Evolutionary conservation across 768 basidiomycete genomes (phyloP).

Genomic region (Udeniomyces megalosporus): DNA sequence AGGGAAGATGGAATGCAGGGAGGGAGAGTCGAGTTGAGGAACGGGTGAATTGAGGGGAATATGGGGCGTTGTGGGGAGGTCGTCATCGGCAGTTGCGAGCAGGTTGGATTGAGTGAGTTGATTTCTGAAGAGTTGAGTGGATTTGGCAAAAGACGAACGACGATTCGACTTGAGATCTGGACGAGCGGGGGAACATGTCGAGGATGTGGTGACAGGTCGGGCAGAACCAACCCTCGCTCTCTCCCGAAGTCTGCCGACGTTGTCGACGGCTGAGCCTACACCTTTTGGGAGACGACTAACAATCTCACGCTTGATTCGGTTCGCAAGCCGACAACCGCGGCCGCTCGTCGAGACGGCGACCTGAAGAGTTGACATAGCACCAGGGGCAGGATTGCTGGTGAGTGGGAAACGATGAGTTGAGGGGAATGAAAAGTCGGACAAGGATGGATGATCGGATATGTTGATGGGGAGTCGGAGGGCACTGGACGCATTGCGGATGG

Average conservation of each 20-base stretch:
- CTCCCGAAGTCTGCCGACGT: slow-evolving; percentile 51
- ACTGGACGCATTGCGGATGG: slow-evolving; percentile 43
- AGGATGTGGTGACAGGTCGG: too few relatives aligned
- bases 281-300: slow-evolving; percentile 55
- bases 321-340: slow-evolving; percentile 68
- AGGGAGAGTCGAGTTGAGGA: slow-evolving; percentile 24
- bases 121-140: too few relatives aligned
- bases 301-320: slow-evolving; percentile 65
- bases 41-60: slow-evolving; percentile 32
- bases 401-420: slow-evolving; percentile 67
- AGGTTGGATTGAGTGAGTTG: not conserved
- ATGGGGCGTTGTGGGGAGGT: slow-evolving; percentile 5
- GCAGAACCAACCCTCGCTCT: slow-evolving; percentile 10
- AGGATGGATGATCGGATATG: slow-evolving; percentile 64
- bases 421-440: slow-evolving; percentile 80
- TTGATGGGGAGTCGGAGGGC: slow-evolving; percentile 57
- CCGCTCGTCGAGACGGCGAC: slow-evolving; percentile 83
- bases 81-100: slow-evolving; percentile 23
- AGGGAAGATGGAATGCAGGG: not conserved
- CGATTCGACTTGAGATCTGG: too few relatives aligned
- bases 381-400: slow-evolving; percentile 13
- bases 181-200: too few relatives aligned
- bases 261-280: slow-evolving; percentile 56
- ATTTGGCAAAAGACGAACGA: too few relatives aligned
- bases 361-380: slow-evolving; percentile 27